These are phyloP conservation scores for Candida sithepensis DNA, from an alignment of 805 yeast species.

Conservation along the genomic window DNA sequence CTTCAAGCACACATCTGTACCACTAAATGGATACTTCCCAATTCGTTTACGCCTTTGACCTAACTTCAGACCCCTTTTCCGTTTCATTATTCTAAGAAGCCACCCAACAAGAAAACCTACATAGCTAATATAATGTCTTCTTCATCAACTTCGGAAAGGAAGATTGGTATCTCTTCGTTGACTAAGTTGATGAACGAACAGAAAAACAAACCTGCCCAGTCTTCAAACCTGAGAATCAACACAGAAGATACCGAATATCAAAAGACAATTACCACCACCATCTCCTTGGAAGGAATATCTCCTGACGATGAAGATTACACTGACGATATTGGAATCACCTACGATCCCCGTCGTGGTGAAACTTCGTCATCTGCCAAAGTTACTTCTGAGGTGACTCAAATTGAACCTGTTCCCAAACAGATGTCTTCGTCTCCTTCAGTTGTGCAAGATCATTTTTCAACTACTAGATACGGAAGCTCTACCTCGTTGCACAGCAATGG, in stretches of 20 bases:
- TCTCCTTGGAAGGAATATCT: constrained; percentile 32
- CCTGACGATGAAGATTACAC: constrained; percentile 22
- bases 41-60: too few species aligned
- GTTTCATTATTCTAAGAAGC: too few species aligned
- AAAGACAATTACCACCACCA: constrained; percentile 31
- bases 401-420: neutral
- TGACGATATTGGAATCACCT: constrained; percentile 9
- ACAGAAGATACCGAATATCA: constrained; percentile 20
- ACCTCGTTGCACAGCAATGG: neutral
- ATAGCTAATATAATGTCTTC: neutral
- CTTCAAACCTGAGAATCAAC: constrained; percentile 18
- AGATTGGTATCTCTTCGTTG: constrained; percentile 29
- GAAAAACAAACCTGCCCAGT: constrained; percentile 9
- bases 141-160: constrained; percentile 14
- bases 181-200: constrained; percentile 33
- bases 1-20: too few species aligned
- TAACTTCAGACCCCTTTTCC: too few species aligned
- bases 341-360: constrained; percentile 8
- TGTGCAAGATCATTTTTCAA: neutral
- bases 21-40: too few species aligned
- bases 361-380: neutral
- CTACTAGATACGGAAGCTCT: neutral
- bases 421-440: neutral
- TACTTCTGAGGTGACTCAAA: neutral
- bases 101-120: too few species aligned